phyloP scores from a whole-genome alignment of 2,329 filamentous ascomycete species.

The Colletotrichum horii region DNA sequence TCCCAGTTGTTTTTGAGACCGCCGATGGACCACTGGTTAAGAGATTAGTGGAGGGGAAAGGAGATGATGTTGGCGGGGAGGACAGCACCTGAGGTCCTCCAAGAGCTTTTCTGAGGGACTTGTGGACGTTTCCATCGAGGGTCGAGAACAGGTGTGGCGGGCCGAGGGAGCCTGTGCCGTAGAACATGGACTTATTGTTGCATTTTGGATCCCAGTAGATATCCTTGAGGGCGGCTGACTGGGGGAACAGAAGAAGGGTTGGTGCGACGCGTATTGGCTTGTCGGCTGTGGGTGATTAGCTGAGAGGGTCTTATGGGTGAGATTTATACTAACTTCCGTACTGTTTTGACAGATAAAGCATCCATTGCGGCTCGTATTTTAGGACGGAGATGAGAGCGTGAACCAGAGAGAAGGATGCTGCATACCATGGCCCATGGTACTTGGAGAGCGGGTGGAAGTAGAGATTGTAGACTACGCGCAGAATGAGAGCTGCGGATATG shows the following conservation, averaged over 20 bases:
- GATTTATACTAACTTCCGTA: neutral
- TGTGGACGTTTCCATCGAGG: neutral
- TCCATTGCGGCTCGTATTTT: neutral
- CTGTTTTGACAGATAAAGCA: neutral
- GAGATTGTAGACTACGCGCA: slow-evolving; percentile 1
- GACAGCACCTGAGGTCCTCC: neutral
- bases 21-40: neutral
- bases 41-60: neutral
- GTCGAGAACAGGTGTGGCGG: slow-evolving; percentile 3
- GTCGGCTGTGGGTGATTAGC: neutral
- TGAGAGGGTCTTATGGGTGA: neutral
- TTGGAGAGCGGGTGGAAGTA: neutral
- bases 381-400: neutral
- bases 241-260: neutral
- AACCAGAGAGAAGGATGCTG: neutral
- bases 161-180: neutral
- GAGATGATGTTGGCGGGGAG: neutral
- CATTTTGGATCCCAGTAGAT: slow-evolving; percentile 10
- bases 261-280: slow-evolving; percentile 7
- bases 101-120: neutral
- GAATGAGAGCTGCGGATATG: neutral
- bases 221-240: neutral
- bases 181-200: neutral
- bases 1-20: slow-evolving; percentile 11
- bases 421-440: slow-evolving; percentile 7